Conservation (phyloP, 1,139 yeast species). For the Candida freyschussii region DNA sequence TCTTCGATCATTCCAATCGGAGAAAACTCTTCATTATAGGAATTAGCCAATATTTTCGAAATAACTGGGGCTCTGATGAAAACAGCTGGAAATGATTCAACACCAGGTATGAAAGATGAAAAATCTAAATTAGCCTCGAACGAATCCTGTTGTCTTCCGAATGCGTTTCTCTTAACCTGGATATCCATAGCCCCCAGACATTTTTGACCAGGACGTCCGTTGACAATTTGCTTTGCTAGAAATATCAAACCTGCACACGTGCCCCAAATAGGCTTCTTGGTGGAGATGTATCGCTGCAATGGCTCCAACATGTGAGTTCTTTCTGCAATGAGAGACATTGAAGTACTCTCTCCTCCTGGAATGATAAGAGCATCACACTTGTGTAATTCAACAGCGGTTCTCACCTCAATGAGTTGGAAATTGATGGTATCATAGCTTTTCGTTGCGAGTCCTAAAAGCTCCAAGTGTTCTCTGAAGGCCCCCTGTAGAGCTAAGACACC, state of each 20-base stretch:
- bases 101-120: conserved; percentile 2
- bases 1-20: conserved; percentile 1
- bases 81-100: conserved; percentile 3
- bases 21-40: conserved; percentile 1
- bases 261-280: conserved; percentile 2
- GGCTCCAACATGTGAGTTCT: conserved; percentile 2
- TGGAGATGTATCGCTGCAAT: neutral
- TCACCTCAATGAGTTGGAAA: conserved; percentile 1
- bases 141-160: conserved; percentile 2
- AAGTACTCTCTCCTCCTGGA: conserved; percentile 3
- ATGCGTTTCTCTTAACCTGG: conserved; percentile 2
- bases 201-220: conserved; percentile 3
- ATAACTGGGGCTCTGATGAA: conserved; percentile 7
- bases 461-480: conserved; percentile 2
- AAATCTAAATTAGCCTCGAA: conserved; percentile 3
- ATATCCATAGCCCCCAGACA: conserved; percentile 1
- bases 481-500: conserved; percentile 2
- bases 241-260: conserved; percentile 2
- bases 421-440: neutral
- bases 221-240: conserved; percentile 1
- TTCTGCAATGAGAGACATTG: conserved; percentile 2
- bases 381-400: neutral
- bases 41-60: conserved; percentile 4
- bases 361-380: conserved; percentile 2
- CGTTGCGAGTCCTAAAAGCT: conserved; percentile 1